phyloP scores from a whole-genome alignment of 768 basidiomycete species.

The Termitomyces titanicus region DNA sequence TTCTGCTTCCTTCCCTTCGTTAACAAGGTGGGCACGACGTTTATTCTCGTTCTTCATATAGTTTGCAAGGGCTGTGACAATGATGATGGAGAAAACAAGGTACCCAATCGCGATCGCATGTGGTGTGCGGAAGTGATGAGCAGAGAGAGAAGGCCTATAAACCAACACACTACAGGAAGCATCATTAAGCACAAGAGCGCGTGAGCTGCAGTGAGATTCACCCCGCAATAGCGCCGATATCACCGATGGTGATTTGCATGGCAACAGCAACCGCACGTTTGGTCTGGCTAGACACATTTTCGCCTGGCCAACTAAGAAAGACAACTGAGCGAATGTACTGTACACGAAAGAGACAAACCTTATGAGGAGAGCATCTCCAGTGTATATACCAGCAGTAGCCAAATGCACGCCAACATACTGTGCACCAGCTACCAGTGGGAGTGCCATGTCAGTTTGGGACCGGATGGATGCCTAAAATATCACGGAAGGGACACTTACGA shows the following conservation, averaged over 20 bases:
- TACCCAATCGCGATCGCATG: slow-evolving; percentile 63
- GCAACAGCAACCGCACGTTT: slow-evolving; percentile 61
- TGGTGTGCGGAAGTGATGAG: slow-evolving; percentile 47
- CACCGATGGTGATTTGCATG: slow-evolving; percentile 62
- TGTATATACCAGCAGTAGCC: slow-evolving; percentile 53
- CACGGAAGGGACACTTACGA: slow-evolving; percentile 27
- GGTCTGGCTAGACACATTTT: slow-evolving; percentile 66
- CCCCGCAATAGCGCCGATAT: slow-evolving; percentile 56
- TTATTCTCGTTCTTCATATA: slow-evolving; percentile 51
- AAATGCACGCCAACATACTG: slow-evolving; percentile 60
- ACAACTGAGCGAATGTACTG: background rate
- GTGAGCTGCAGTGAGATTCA: slow-evolving; percentile 13
- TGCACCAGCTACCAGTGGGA: slow-evolving; percentile 39
- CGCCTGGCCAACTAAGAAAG: slow-evolving; percentile 51
- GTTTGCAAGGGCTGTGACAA: slow-evolving; percentile 40
- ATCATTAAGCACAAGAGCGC: background rate
- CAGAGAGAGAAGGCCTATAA: slow-evolving; percentile 47
- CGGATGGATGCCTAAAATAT: background rate
- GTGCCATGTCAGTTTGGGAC: background rate
- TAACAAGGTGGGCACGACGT: slow-evolving; percentile 31
- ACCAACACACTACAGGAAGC: slow-evolving; percentile 39
- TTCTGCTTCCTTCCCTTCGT: slow-evolving; percentile 20
- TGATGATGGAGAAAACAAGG: slow-evolving; percentile 42
- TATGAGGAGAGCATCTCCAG: slow-evolving; percentile 52
- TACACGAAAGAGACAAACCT: slow-evolving; percentile 31